Evolutionary conservation across 768 basidiomycete genomes (phyloP), one percentile per base, ranked within the genome.

Genomic region (Suillus hirtellus): DNA sequence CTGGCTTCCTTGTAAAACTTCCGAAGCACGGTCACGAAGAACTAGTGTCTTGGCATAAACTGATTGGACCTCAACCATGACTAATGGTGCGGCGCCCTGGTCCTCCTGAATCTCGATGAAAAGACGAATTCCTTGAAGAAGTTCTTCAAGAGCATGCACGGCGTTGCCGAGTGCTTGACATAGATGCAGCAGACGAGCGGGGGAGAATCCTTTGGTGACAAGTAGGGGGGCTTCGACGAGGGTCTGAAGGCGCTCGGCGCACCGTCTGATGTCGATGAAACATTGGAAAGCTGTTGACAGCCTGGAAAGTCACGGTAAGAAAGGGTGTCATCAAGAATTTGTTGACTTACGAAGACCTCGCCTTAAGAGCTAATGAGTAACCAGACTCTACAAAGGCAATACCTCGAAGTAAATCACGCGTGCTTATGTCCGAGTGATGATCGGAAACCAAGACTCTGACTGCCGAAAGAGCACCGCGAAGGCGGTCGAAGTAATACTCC

Each of bases 341-440:
- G n/a, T 27, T 34, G 24, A 78, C 88, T 75, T 73, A 95, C 95
- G 82, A 75, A 38, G 83, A 74, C 71, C 93, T 80, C 35, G 85
- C 73, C 43, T 83, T 81, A 17, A 95, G 67, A 1, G 89, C 89
- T 55, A 89, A 75, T 4, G 82, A 82, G 72, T 94, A 89, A 2
- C 86, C 83, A 47, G 89, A 93, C 73, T 98, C 95, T 5, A 94
- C 81, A 62, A 91, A 83, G 66, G 84, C 87, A 19, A 91, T 73
- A 8, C 89, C 92, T 65, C 93, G 84, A 70, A 89, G 89, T 19
- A 98, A 79, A 64, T 99, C 96, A 15, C 90, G 88, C n/a, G 93
- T 94, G 11, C 85, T 82, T 54, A 99, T 69, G 71, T 99, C 97
- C 0, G 81, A 72, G 71, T 95, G 92, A 73, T 98, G 96, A 53